Conservation (phyloP, 2,329 filamentous ascomycete species). For the Arthrobotrys entomopaga region DNA sequence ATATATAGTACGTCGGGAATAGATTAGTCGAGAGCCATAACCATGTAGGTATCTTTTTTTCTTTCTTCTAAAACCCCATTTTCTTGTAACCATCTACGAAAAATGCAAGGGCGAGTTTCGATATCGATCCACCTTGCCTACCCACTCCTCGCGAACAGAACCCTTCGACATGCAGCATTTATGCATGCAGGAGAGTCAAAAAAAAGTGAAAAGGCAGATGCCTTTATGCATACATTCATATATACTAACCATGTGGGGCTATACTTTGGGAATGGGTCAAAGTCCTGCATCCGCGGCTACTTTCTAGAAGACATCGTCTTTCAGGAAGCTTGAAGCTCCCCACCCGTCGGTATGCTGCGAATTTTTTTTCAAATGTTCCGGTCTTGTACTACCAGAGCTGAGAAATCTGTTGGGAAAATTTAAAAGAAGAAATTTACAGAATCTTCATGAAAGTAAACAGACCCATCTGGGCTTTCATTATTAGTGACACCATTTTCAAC, state of each 20-base stretch:
- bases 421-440: not conserved
- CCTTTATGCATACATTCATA: slow-evolving; percentile 42
- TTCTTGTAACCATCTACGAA: slow-evolving; percentile 12
- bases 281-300: slow-evolving; percentile 46
- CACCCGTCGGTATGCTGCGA: slow-evolving; percentile 5
- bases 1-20: slow-evolving; percentile 18
- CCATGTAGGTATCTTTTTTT: not conserved
- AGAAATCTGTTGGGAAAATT: not conserved
- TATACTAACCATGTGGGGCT: slow-evolving; percentile 33
- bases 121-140: slow-evolving; percentile 6
- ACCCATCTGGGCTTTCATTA: not conserved
- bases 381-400: not conserved
- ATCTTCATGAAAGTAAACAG: no score
- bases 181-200: slow-evolving; percentile 40
- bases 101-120: slow-evolving; percentile 18
- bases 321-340: slow-evolving; percentile 27
- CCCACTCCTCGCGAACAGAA: slow-evolving; percentile 17
- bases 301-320: slow-evolving; percentile 33
- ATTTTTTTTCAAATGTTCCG: not conserved
- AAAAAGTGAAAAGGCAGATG: slow-evolving; percentile 39
- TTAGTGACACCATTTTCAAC: no score
- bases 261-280: slow-evolving; percentile 9
- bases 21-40: slow-evolving; percentile 12
- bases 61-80: slow-evolving; percentile 1
- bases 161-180: slow-evolving; percentile 20